Base-by-base conservation (phyloP, 441 rosid species). In the Gossypium armourianum region DNA sequence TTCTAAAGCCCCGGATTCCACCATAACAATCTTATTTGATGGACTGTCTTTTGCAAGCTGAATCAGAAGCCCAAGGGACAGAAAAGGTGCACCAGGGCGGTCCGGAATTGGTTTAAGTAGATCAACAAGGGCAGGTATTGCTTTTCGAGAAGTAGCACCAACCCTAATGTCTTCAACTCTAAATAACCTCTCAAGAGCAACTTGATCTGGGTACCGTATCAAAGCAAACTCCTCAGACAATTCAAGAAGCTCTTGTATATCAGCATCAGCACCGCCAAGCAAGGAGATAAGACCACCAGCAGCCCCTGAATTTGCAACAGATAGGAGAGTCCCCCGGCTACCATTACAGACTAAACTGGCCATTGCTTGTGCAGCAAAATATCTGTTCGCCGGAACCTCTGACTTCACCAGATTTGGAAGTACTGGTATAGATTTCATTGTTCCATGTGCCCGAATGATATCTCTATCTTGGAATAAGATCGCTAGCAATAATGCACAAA, bases 41-140 rank as follows among this genome's bases (percentile, higher is more conserved):
- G 92, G 87, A 75, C 92, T 90, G 75, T 93, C 99, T 76, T 87
- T 91, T 55, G 97, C 96, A 79, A 96, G 97, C 83, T 87, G 97
- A 72, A 88, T 96, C 81, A 95, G 85, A 81, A 91, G 86, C 55
- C 95, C 90, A 52, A 96, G 88, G 62, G 98, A 88, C 65, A 96
- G 92, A 79, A 85, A 87, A 69, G 99, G 99, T 74, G 99, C 99
- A 66, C 97, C 93, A 4, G 99, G 99, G 54, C 98, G 99, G 83
- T 93, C 99, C 60, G 99, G 99, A 81, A 96, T 96, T 61, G 99
- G 99, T 76, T 96, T 96, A 66, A 96, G 96, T 70, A 96, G 87
- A 77, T 96, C 99, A 74, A 96, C 99, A 59, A 96, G 92, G 52
- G 90, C 89, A 58, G 99, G 99, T 76, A 96, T 91, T 59, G 98